Conservation (phyloP, 495 filamentous ascomycete species). For the Geopyxis carbonaria region DNA sequence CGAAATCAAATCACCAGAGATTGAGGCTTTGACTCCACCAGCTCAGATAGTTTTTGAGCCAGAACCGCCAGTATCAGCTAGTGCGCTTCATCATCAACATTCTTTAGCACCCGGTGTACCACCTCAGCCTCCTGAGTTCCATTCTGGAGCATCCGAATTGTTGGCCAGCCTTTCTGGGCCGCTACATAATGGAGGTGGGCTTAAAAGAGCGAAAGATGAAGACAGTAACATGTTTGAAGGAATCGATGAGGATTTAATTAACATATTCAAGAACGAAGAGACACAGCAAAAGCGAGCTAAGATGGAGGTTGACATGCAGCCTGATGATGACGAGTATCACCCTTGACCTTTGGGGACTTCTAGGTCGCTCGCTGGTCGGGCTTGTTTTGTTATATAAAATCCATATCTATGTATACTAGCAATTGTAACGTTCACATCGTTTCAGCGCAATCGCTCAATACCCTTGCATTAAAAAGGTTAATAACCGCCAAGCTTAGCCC, state of each 20-base stretch:
- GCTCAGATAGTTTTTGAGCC: slow-evolving; percentile 27
- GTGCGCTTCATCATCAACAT: slow-evolving; percentile 25
- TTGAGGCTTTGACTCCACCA: slow-evolving; percentile 73
- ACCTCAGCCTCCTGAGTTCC: slow-evolving; percentile 24
- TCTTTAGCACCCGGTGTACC: slow-evolving; percentile 28
- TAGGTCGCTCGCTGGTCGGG: not conserved
- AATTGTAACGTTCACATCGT: too few relatives aligned
- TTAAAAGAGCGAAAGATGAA: slow-evolving; percentile 63
- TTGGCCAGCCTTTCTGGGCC: slow-evolving; percentile 34
- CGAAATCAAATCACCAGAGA: slow-evolving; percentile 49
- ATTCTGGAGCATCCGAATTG: slow-evolving; percentile 31
- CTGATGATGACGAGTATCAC: slow-evolving; percentile 23
- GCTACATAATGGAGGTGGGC: slow-evolving; percentile 26
- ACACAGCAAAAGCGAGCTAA: slow-evolving; percentile 18
- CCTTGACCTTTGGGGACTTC: slow-evolving; percentile 7
- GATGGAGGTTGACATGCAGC: slow-evolving; percentile 18
- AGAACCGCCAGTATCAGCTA: slow-evolving; percentile 11
- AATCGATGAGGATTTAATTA: slow-evolving; percentile 69
- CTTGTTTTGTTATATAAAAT: not conserved
- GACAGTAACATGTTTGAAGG: slow-evolving; percentile 47
- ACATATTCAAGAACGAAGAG: slow-evolving; percentile 46
- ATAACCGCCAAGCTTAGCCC: too few relatives aligned
- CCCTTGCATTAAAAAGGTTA: too few relatives aligned
- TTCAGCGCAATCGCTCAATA: too few relatives aligned
- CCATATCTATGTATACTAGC: too few relatives aligned